Percentiles rank a stretch among this genome's conserved stretches.
phyloP scores from a whole-genome alignment of 2,329 filamentous ascomycete species.

The Chrysoporthe puriensis region DNA sequence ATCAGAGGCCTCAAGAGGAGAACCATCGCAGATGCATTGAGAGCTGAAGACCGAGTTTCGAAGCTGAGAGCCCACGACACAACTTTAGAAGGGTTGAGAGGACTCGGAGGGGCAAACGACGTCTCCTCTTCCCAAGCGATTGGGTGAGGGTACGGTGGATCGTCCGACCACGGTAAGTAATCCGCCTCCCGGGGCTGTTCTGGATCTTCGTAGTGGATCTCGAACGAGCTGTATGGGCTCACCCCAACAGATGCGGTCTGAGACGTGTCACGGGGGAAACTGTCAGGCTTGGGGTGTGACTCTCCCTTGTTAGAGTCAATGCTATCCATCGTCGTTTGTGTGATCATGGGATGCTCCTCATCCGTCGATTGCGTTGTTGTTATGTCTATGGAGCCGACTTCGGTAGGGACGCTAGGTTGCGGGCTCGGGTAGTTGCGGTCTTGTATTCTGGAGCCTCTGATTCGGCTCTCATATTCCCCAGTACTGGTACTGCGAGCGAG shows the following conservation, averaged over 20 bases:
- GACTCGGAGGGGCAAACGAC: slow-evolving; percentile 34
- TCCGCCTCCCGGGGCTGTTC: slow-evolving; percentile 57
- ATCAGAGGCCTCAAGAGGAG: slow-evolving; percentile 63
- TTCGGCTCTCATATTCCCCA: slow-evolving; percentile 50
- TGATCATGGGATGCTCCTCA: slow-evolving; percentile 43
- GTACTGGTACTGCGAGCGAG: slow-evolving; percentile 35
- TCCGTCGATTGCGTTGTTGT: slow-evolving; percentile 33
- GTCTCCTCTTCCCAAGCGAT: slow-evolving; percentile 30
- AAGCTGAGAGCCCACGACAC: slow-evolving; percentile 59
- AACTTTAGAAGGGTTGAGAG: slow-evolving; percentile 60
- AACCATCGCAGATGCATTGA: slow-evolving; percentile 64
- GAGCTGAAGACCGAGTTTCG: slow-evolving; percentile 58
- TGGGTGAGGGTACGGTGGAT: slow-evolving; percentile 59
- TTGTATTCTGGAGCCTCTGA: slow-evolving; percentile 41
- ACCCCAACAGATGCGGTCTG: slow-evolving; percentile 23
- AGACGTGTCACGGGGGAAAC: slow-evolving; percentile 20
- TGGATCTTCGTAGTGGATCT: slow-evolving; percentile 44
- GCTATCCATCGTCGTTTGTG: slow-evolving; percentile 48
- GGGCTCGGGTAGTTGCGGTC: neutral
- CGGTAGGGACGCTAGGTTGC: neutral
- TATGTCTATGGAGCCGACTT: slow-evolving; percentile 29
- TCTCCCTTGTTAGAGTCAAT: slow-evolving; percentile 27
- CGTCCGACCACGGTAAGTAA: slow-evolving; percentile 61
- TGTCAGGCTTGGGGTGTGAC: slow-evolving; percentile 23
- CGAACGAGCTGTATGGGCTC: slow-evolving; percentile 38